phyloP scores from a whole-genome alignment of 2,329 filamentous ascomycete species.

The Gliomastix tumulicola region DNA sequence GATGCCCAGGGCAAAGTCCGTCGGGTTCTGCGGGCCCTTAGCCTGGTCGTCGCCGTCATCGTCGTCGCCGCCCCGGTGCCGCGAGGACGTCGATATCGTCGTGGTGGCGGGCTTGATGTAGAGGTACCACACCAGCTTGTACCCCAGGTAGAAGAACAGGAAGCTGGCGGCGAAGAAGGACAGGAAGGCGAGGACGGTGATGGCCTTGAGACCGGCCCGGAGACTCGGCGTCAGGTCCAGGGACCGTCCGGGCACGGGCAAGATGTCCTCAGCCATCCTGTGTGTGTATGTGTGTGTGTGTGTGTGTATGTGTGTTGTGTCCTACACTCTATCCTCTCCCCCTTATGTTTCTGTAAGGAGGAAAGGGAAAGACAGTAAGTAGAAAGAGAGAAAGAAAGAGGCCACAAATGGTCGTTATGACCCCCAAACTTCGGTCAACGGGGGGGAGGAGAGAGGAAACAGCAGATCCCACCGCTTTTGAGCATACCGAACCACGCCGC shows the following conservation, averaged over 20 bases:
- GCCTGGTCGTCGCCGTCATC: background rate
- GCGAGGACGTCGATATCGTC: background rate
- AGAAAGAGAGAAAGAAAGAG: no score
- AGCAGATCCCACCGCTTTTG: no score
- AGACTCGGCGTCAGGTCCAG: constrained; percentile 12
- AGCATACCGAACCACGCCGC: no score
- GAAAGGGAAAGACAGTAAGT: no score
- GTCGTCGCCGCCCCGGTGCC: no score
- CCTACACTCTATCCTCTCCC: no score
- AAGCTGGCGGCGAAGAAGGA: constrained; percentile 18
- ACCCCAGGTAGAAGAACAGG: constrained; percentile 21
- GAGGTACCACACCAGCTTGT: constrained; percentile 20
- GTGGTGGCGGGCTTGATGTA: constrained; percentile 7
- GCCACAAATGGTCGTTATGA: no score
- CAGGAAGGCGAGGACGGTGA: constrained; percentile 18
- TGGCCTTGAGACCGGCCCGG: constrained; percentile 18
- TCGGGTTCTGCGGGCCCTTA: constrained; percentile 10
- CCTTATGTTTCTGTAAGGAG: no score
- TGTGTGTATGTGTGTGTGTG: no score
- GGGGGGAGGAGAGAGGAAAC: no score
- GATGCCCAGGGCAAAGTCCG: constrained; percentile 25
- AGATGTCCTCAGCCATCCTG: constrained; percentile 14
- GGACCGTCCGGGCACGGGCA: constrained; percentile 12
- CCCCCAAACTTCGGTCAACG: no score
- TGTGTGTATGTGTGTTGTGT: no score